Conservation (phyloP, 2,329 filamentous ascomycete species). For the Sarocladium oryzae region DNA sequence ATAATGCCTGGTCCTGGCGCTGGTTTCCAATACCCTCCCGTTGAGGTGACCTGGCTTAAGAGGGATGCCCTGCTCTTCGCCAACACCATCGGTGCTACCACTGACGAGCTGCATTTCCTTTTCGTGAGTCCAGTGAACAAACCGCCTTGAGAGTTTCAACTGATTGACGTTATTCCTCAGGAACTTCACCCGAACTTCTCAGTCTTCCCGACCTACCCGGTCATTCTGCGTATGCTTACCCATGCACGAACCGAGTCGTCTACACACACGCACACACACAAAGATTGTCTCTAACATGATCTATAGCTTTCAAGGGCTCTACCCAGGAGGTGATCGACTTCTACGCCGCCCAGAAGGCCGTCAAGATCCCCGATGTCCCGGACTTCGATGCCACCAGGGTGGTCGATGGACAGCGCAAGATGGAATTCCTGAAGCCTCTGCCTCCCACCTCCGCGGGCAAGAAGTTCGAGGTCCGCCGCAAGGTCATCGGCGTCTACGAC, state of each 20-base stretch:
- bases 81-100: conserved; percentile 76
- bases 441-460: conserved; percentile 64
- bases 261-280: no score
- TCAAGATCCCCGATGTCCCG: conserved; percentile 68
- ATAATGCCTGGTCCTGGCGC: conserved; percentile 44
- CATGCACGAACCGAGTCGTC: not conserved
- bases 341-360: conserved; percentile 61
- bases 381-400: conserved; percentile 67
- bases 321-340: conserved; percentile 77
- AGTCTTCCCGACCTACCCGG: conserved; percentile 83
- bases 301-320: conserved; percentile 65
- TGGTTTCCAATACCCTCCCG: conserved; percentile 73
- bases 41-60: conserved; percentile 78
- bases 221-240: conserved; percentile 63
- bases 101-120: conserved; percentile 88
- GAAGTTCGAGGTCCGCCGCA: conserved; percentile 69
- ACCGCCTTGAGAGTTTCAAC: not conserved
- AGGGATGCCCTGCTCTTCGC: conserved; percentile 86
- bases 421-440: conserved; percentile 70
- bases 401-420: conserved; percentile 77
- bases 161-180: conserved; percentile 33
- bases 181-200: conserved; percentile 82
- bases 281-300: conserved; percentile 11
- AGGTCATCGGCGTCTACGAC: conserved; percentile 81
- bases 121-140: conserved; percentile 51